phyloP scores from a whole-genome alignment of 768 basidiomycete genomes.

The Pulveroboletus sp. region DNA sequence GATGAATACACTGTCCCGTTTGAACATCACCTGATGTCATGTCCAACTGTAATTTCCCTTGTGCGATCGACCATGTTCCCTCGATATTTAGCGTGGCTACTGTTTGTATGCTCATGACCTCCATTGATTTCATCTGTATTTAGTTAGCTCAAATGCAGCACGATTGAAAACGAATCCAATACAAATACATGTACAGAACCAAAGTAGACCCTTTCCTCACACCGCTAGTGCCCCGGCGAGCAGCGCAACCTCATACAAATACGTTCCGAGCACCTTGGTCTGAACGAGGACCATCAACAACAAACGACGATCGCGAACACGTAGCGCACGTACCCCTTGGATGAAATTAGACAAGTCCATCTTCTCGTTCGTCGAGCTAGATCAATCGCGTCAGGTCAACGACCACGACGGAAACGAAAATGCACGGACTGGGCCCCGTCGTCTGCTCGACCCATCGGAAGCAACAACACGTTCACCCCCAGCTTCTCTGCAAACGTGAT shows the following conservation, averaged over 20 bases:
- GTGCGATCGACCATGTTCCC: too few species aligned
- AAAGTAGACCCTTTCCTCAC: conserved; percentile 5
- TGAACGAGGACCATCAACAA: conserved; percentile 8
- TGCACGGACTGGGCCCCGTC: conserved; percentile 84
- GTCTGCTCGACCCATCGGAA: conserved; percentile 93
- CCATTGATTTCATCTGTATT: too few species aligned
- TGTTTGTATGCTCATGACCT: too few species aligned
- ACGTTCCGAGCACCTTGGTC: conserved; percentile 34
- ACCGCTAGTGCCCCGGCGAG: conserved; percentile 12
- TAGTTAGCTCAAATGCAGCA: too few species aligned
- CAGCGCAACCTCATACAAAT: conserved; percentile 30
- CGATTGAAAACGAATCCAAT: background rate
- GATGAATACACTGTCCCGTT: too few species aligned
- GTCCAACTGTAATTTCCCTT: too few species aligned
- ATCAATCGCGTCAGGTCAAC: background rate
- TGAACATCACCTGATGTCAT: too few species aligned
- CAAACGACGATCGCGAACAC: background rate
- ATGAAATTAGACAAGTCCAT: conserved; percentile 88
- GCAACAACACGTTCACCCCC: conserved; percentile 78
- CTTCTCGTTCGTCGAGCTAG: conserved; percentile 91
- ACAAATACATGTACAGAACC: background rate
- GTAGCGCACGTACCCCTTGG: conserved; percentile 54
- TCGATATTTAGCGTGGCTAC: too few species aligned
- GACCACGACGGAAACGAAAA: background rate
- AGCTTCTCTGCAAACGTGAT: conserved; percentile 89